These are phyloP conservation scores for Nasturtium officinale DNA, from an alignment of 345 rosid genomes.

Conservation along the genomic window DNA sequence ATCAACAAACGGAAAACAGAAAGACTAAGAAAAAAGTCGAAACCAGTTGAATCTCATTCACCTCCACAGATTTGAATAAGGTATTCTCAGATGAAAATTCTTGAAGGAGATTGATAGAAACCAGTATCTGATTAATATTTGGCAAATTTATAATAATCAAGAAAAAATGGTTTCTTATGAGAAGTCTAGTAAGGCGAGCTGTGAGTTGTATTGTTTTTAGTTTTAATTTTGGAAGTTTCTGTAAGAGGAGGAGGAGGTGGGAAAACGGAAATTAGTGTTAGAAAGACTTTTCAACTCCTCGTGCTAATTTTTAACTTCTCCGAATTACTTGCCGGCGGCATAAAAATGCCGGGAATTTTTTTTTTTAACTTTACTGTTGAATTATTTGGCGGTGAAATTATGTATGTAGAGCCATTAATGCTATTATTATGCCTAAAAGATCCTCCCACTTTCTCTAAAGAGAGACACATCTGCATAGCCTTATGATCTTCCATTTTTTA, in stretches of 20 bases:
- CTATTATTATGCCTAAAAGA: slow-evolving; percentile 33
- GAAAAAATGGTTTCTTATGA: slow-evolving; percentile 17
- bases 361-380: background rate
- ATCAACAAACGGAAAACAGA: background rate
- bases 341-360: slow-evolving; percentile 9
- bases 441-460: slow-evolving; percentile 26
- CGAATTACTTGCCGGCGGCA: slow-evolving; percentile 27
- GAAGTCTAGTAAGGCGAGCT: slow-evolving; percentile 39
- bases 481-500: slow-evolving; percentile 28
- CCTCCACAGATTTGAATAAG: slow-evolving; percentile 14
- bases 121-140: background rate
- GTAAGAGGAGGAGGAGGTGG: slow-evolving; percentile 13
- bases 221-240: slow-evolving; percentile 30
- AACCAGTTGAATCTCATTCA: slow-evolving; percentile 7
- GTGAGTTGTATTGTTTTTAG: slow-evolving; percentile 12
- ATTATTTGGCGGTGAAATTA: slow-evolving; percentile 17
- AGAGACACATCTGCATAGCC: slow-evolving; percentile 23
- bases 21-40: background rate
- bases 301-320: background rate
- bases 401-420: slow-evolving; percentile 28
- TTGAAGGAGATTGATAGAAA: slow-evolving; percentile 25
- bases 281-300: slow-evolving; percentile 31
- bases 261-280: slow-evolving; percentile 11
- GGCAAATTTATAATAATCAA: background rate
- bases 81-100: slow-evolving; percentile 3